Percentiles rank a stretch among this genome's conserved stretches.
These are phyloP conservation scores for Globisporangium nagaii DNA, from an alignment of 352 stramenopile genomes.

Conservation along the genomic window DNA sequence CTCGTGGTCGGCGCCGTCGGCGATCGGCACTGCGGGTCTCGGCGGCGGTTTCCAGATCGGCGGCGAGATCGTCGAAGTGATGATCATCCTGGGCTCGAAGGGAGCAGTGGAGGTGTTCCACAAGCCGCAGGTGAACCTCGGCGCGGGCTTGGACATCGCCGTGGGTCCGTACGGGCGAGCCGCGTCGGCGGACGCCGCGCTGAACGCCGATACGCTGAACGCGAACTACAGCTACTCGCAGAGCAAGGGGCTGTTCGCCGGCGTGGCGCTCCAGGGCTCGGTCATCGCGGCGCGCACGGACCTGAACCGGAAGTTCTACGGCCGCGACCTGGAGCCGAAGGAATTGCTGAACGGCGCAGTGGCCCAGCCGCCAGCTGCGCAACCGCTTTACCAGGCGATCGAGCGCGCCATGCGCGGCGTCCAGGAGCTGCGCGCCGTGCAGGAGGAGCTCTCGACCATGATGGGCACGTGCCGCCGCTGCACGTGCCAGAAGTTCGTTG, in stretches of 20 bases:
- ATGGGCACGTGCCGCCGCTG: constrained; percentile 36
- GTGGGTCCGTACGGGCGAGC: constrained; percentile 81
- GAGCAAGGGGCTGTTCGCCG: constrained; percentile 87
- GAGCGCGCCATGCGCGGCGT: constrained; percentile 31
- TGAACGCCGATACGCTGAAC: constrained; percentile 46
- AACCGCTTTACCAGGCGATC: constrained; percentile 52
- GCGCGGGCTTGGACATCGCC: constrained; percentile 79
- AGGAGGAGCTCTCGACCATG: constrained; percentile 24
- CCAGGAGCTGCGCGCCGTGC: constrained; percentile 28
- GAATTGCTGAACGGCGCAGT: constrained; percentile 38
- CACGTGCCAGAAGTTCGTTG: constrained; percentile 33
- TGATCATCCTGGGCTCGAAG: constrained; percentile 89
- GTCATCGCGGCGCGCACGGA: constrained; percentile 76
- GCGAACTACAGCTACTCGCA: constrained; percentile 90
- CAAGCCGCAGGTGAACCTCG: constrained; percentile 77
- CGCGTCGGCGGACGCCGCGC: constrained; percentile 47
- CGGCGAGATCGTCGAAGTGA: constrained; percentile 86
- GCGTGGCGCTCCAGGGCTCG: constrained; percentile 86
- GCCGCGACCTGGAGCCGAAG: constrained; percentile 44
- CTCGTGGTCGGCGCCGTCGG: constrained; percentile 86
- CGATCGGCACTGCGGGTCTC: constrained; percentile 82
- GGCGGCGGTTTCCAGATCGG: constrained; percentile 79
- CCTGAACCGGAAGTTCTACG: constrained; percentile 92
- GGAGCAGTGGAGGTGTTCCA: constrained; percentile 82
- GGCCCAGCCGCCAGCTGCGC: constrained; percentile 29